These are phyloP conservation scores for Hypomyces perniciosus DNA, from an alignment of 2,329 filamentous ascomycete genomes.

Conservation along the genomic window DNA sequence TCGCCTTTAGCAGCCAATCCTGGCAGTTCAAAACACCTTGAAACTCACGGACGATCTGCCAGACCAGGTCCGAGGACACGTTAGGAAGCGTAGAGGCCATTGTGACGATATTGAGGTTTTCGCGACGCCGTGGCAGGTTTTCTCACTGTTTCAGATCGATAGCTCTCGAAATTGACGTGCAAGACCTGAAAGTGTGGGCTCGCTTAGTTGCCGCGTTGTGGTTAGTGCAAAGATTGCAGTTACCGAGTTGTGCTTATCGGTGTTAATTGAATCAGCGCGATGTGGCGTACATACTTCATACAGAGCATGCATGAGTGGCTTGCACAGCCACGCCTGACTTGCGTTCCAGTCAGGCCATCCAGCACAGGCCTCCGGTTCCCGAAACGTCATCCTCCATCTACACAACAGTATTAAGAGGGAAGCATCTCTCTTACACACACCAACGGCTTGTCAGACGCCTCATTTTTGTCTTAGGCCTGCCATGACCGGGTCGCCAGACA, in stretches of 20 bases:
- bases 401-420: neutral
- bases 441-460: neutral
- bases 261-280: constrained; percentile 17
- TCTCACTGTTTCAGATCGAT: constrained; percentile 3
- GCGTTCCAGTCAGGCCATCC: neutral
- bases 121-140: constrained; percentile 16
- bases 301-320: neutral
- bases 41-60: constrained; percentile 88
- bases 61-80: constrained; percentile 86
- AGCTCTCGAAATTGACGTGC: constrained; percentile 20
- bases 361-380: neutral
- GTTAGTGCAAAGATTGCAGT: constrained; percentile 20
- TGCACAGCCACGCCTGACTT: neutral
- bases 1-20: constrained; percentile 16
- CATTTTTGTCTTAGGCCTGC: neutral
- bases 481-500: constrained; percentile 9
- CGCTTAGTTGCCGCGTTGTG: constrained; percentile 28
- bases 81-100: constrained; percentile 57
- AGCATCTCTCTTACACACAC: neutral
- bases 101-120: constrained; percentile 38
- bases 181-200: constrained; percentile 35
- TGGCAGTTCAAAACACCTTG: neutral
- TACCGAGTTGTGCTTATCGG: constrained; percentile 16
- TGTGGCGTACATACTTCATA: neutral
- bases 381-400: neutral